Percentiles rank a stretch among this genome's conserved stretches.
These are phyloP conservation scores for Arachis monticola DNA, from an alignment of 331 rosid species.

Conservation along the genomic window DNA sequence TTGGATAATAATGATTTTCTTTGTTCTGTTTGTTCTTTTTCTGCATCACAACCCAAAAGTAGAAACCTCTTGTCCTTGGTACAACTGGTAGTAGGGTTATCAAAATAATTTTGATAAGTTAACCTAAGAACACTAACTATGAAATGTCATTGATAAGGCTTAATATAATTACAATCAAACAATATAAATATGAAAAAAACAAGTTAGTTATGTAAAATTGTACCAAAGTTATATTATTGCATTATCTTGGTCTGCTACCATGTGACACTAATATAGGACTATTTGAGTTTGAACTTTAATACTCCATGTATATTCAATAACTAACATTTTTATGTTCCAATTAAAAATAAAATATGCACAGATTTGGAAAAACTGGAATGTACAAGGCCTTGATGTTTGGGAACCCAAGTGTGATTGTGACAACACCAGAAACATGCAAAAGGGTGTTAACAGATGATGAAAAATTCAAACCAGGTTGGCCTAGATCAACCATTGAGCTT, in stretches of 20 bases:
- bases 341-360: constrained; percentile 31
- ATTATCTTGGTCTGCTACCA: no score
- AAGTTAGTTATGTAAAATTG: no score
- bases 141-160: not conserved
- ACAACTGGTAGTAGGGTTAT: not conserved
- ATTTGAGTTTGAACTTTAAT: no score
- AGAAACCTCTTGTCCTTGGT: constrained; percentile 1
- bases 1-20: not conserved
- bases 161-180: no score
- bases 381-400: constrained; percentile 89
- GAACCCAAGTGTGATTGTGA: constrained; percentile 75
- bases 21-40: not conserved
- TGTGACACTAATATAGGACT: no score
- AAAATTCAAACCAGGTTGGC: constrained; percentile 79
- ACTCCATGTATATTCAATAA: no score
- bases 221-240: no score
- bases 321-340: not conserved
- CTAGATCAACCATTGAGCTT: constrained; percentile 68
- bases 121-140: not conserved
- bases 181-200: no score
- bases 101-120: not conserved
- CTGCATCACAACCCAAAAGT: not conserved
- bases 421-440: constrained; percentile 71
- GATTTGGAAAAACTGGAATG: constrained; percentile 76
- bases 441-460: constrained; percentile 82